phyloP scores from a whole-genome alignment of 1,284 basidiomycete genomes.

The Irpex rosettiformis region DNA sequence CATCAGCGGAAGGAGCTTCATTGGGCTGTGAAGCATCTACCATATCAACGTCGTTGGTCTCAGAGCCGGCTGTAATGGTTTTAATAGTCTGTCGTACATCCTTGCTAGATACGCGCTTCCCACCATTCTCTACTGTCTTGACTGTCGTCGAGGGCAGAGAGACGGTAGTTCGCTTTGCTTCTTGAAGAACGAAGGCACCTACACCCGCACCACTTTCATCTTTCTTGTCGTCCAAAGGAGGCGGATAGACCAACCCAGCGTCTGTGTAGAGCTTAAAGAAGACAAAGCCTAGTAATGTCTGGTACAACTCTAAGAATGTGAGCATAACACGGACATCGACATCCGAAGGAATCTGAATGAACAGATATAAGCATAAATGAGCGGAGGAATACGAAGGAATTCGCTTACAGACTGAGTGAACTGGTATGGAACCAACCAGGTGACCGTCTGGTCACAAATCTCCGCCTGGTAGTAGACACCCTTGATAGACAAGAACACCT shows the following conservation, averaged over 20 bases:
- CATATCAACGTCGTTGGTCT: slow-evolving; percentile 37
- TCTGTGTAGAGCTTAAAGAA: slow-evolving; percentile 99
- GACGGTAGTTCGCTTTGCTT: slow-evolving; percentile 35
- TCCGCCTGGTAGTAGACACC: slow-evolving; percentile 99
- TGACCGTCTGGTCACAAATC: slow-evolving; percentile 88
- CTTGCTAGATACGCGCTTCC: slow-evolving; percentile 61
- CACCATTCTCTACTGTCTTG: slow-evolving; percentile 48
- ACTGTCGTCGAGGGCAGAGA: slow-evolving; percentile 29
- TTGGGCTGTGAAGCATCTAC: slow-evolving; percentile 26
- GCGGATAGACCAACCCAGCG: slow-evolving; percentile 91
- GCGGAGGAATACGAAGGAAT: not conserved
- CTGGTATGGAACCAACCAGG: slow-evolving; percentile 98
- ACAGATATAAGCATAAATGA: not conserved
- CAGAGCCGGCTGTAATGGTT: slow-evolving; percentile 39
- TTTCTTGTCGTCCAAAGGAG: slow-evolving; percentile 81
- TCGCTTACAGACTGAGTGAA: slow-evolving; percentile 91
- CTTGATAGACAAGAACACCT: slow-evolving; percentile 97
- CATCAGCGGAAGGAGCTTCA: slow-evolving; percentile 26
- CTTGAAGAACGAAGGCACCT: slow-evolving; percentile 84
- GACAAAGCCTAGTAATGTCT: slow-evolving; percentile 93
- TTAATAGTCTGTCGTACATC: slow-evolving; percentile 76
- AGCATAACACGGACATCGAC: slow-evolving; percentile 98
- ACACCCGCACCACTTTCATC: slow-evolving; percentile 90
- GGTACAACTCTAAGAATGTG: slow-evolving; percentile 98
- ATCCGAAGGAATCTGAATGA: slow-evolving; percentile 81